Evolutionary conservation across 2,329 filamentous ascomycete species (phyloP).

Genomic region (Clarireedia hainanense): DNA sequence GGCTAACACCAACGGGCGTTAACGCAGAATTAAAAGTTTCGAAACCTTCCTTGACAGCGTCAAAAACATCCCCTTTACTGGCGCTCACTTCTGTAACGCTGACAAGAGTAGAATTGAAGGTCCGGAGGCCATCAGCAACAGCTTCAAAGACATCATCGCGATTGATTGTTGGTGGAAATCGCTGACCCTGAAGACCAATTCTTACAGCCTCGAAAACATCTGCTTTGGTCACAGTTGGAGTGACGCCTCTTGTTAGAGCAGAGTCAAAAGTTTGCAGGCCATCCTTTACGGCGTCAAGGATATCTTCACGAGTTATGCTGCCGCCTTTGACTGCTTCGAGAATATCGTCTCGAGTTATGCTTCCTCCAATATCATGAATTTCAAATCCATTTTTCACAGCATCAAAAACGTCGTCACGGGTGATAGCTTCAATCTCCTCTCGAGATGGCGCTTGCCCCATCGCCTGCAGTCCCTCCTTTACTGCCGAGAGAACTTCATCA

Average conservation of each 20-base stretch:
- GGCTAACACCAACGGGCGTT: constrained; percentile 48
- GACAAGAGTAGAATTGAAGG: constrained; percentile 45
- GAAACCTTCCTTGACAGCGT: constrained; percentile 50
- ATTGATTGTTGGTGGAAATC: constrained; percentile 62
- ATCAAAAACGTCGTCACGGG: constrained; percentile 54
- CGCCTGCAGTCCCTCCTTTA: constrained; percentile 49
- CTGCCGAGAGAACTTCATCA: constrained; percentile 52
- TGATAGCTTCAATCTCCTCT: constrained; percentile 36
- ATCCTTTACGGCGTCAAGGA: constrained; percentile 56
- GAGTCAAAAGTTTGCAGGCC: constrained; percentile 46
- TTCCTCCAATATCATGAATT: constrained; percentile 57
- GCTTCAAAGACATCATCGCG: constrained; percentile 57
- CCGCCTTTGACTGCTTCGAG: constrained; percentile 56
- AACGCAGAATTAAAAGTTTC: constrained; percentile 47
- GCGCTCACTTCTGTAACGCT: constrained; percentile 52
- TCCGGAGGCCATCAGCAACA: constrained; percentile 51
- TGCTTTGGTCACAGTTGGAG: constrained; percentile 59
- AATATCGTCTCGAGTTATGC: constrained; percentile 56
- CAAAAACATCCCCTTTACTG: constrained; percentile 46
- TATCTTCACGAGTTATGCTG: constrained; percentile 53
- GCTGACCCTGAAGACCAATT: constrained; percentile 57
- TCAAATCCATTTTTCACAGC: constrained; percentile 55
- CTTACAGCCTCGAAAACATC: constrained; percentile 84
- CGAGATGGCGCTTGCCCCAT: constrained; percentile 37
- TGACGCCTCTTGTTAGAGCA: constrained; percentile 16